phyloP scores from a whole-genome alignment of 257 asterid species.

The Mentha longifolia region DNA sequence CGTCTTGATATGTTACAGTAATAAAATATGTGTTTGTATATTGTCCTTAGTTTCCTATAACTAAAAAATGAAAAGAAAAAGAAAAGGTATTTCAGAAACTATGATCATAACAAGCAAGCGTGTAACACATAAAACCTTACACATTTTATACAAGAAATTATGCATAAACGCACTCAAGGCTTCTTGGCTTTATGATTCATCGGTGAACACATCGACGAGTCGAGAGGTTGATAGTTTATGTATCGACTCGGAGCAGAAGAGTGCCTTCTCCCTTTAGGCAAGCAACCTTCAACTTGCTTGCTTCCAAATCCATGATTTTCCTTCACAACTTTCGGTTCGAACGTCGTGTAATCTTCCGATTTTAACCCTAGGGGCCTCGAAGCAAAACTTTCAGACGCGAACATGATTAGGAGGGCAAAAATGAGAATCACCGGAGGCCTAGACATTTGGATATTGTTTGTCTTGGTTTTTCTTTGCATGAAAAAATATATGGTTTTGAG shows the following conservation, averaged over 20 bases:
- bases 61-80: neutral
- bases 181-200: slow-evolving; percentile 16
- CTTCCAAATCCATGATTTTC: slow-evolving; percentile 25
- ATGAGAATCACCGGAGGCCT: slow-evolving; percentile 34
- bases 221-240: slow-evolving; percentile 55
- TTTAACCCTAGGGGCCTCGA: slow-evolving; percentile 41
- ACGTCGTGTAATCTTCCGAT: slow-evolving; percentile 32
- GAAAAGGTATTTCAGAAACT: neutral
- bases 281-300: slow-evolving; percentile 52
- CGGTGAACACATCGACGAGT: slow-evolving; percentile 41
- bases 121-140: slow-evolving; percentile 25
- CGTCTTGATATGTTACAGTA: neutral
- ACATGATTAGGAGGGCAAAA: slow-evolving; percentile 25
- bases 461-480: slow-evolving; percentile 30
- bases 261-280: slow-evolving; percentile 64
- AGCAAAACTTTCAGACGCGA: slow-evolving; percentile 24
- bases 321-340: slow-evolving; percentile 37
- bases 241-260: slow-evolving; percentile 75
- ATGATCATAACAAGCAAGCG: neutral
- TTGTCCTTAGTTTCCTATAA: slow-evolving; percentile 20
- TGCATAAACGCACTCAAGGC: slow-evolving; percentile 44
- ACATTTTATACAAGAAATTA: neutral
- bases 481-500: slow-evolving; percentile 4
- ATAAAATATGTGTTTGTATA: neutral
- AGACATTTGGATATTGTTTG: slow-evolving; percentile 35